Evolutionary conservation across 2,329 filamentous ascomycete species (phyloP).

Genomic region (Monosporascus sp.): DNA sequence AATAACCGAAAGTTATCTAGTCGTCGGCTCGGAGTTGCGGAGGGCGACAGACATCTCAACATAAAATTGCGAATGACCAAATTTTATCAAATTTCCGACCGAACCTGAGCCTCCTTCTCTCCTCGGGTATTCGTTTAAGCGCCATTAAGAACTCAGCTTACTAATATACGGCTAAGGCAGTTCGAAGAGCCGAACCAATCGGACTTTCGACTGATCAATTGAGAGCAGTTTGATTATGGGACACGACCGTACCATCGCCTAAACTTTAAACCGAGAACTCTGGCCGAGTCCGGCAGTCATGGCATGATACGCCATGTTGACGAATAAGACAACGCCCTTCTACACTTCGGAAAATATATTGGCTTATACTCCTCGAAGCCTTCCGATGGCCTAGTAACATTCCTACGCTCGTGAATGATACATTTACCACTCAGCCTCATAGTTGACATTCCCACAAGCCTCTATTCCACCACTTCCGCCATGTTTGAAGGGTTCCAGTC

Average conservation of each 20-base stretch:
- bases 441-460: too few relatives aligned
- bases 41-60: background rate
- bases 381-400: too few relatives aligned
- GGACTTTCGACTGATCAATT: background rate
- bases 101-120: too few relatives aligned
- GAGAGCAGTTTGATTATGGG: background rate
- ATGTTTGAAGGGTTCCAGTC: constrained; percentile 37
- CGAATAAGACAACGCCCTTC: background rate
- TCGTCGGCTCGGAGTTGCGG: background rate
- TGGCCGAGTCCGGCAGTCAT: background rate
- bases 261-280: background rate
- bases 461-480: background rate
- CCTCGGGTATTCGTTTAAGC: background rate
- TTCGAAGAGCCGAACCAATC: background rate
- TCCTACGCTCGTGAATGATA: too few relatives aligned
- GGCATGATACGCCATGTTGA: background rate
- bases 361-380: too few relatives aligned
- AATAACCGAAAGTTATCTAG: too few relatives aligned
- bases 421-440: too few relatives aligned
- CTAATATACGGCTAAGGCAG: background rate
- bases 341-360: too few relatives aligned
- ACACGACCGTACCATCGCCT: background rate
- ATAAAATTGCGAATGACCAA: background rate
- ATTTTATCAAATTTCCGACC: too few relatives aligned
- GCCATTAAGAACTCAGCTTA: background rate